Evolutionary conservation across 805 yeast species (phyloP).

Genomic region (Candida hungchunana): DNA sequence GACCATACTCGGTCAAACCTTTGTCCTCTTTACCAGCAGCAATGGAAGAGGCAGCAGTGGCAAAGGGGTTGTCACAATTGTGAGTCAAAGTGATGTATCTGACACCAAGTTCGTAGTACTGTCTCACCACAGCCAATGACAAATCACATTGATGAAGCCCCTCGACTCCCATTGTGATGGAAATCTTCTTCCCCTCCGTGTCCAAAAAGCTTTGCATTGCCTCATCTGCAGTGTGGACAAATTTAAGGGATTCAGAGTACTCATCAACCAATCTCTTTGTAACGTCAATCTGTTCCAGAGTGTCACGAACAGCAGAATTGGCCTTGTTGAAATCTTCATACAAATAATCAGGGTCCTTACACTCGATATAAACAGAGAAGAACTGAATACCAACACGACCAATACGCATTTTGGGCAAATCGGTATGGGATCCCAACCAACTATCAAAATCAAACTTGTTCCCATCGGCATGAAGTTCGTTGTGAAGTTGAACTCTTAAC

Average conservation of each 20-base stretch:
- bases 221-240: constrained; percentile 38
- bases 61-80: constrained; percentile 55
- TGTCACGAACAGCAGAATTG: constrained; percentile 45
- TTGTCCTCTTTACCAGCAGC: constrained; percentile 41
- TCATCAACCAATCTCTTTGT: constrained; percentile 40
- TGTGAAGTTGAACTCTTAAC: constrained; percentile 41
- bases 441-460: constrained; percentile 37
- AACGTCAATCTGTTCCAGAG: constrained; percentile 51
- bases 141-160: constrained; percentile 52
- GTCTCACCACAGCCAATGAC: constrained; percentile 45
- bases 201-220: constrained; percentile 34
- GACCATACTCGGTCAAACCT: constrained; percentile 41
- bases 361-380: constrained; percentile 42
- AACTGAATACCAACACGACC: constrained; percentile 49
- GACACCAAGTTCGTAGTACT: constrained; percentile 47
- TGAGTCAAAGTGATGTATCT: constrained; percentile 51
- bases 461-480: constrained; percentile 32
- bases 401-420: constrained; percentile 35
- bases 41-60: constrained; percentile 48
- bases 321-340: constrained; percentile 42
- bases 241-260: constrained; percentile 35
- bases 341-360: constrained; percentile 35
- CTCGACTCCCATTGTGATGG: constrained; percentile 49
- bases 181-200: constrained; percentile 30
- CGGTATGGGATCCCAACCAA: constrained; percentile 41